Conservation (phyloP, 441 rosid species). For the Isatis lusitanica region DNA sequence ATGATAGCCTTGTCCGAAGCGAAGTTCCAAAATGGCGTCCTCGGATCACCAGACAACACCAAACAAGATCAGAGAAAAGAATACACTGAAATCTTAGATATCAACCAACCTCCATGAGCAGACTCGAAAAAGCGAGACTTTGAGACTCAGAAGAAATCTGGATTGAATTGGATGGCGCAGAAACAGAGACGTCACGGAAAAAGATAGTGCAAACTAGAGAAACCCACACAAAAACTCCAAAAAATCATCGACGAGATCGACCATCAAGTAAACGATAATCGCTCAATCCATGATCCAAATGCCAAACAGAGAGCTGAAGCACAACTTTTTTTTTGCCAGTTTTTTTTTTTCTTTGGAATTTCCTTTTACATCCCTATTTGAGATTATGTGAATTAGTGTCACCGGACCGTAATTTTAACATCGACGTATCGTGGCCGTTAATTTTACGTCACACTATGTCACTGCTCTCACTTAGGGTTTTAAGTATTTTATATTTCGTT, state of each 20-base stretch:
- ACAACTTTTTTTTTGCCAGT: not conserved
- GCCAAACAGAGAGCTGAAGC: not conserved
- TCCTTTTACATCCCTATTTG: not conserved
- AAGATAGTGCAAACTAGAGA: not conserved
- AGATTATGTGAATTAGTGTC: too few relatives aligned
- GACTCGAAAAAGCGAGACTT: slow-evolving; percentile 3
- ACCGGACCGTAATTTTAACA: too few relatives aligned
- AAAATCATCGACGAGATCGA: not conserved
- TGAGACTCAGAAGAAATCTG: not conserved
- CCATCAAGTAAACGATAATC: not conserved
- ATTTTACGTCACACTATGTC: slow-evolving; percentile 1
- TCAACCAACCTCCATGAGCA: not conserved
- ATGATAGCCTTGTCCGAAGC: not conserved
- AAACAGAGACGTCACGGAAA: not conserved
- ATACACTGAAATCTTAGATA: slow-evolving; percentile 1
- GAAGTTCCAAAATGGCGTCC: not conserved
- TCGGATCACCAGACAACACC: not conserved
- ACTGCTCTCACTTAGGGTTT: not conserved
- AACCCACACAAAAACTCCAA: not conserved
- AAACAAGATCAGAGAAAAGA: not conserved
- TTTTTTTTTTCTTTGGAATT: not conserved
- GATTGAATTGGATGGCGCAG: not conserved
- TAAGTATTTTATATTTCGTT: not conserved
- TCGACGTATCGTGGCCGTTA: slow-evolving; percentile 26
- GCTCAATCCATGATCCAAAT: slow-evolving; percentile 13